A percentile compares a stretch with the other conserved stretches of the same genome.
These are phyloP conservation scores for Ogataea hybrid DNA, from an alignment of 1,139 yeast species.

Conservation along the genomic window DNA sequence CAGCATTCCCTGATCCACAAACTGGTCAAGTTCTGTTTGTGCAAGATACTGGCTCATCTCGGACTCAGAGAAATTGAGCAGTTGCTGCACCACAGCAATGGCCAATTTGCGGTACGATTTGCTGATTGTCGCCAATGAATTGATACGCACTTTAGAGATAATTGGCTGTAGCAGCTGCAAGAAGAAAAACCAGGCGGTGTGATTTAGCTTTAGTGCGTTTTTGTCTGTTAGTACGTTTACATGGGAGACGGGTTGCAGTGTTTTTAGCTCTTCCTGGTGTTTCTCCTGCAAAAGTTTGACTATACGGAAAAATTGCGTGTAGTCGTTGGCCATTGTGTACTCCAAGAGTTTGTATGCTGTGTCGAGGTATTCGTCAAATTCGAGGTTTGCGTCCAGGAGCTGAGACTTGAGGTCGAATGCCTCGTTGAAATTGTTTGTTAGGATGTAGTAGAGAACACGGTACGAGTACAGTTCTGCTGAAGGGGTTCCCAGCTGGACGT, in stretches of 20 bases:
- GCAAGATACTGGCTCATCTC: slow-evolving; percentile 38
- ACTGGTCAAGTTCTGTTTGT: slow-evolving; percentile 40
- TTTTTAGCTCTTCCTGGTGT: slow-evolving; percentile 4
- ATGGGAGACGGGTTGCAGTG: background rate
- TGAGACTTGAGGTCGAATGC: slow-evolving; percentile 37
- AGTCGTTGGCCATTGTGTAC: slow-evolving; percentile 47
- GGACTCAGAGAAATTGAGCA: slow-evolving; percentile 42
- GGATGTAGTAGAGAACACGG: slow-evolving; percentile 70
- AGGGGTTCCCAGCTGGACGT: slow-evolving; percentile 33
- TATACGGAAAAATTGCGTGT: slow-evolving; percentile 49
- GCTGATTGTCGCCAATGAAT: slow-evolving; percentile 57
- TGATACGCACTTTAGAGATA: slow-evolving; percentile 47
- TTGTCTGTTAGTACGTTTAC: slow-evolving; percentile 12
- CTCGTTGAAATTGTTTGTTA: slow-evolving; percentile 66
- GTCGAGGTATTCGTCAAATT: slow-evolving; percentile 34
- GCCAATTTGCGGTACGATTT: slow-evolving; percentile 59
- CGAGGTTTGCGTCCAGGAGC: slow-evolving; percentile 32
- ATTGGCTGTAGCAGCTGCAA: slow-evolving; percentile 26
- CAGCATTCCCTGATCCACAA: slow-evolving; percentile 37
- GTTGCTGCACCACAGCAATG: slow-evolving; percentile 42
- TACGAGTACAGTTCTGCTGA: slow-evolving; percentile 70
- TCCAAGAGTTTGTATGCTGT: slow-evolving; percentile 46
- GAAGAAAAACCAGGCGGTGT: slow-evolving; percentile 26
- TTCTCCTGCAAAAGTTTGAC: slow-evolving; percentile 19
- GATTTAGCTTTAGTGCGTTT: slow-evolving; percentile 19